Percentiles rank a stretch among this genome's conserved stretches.
Conservation (phyloP, 176 grass and related monocot genomes). For the Oryza meyeriana region DNA sequence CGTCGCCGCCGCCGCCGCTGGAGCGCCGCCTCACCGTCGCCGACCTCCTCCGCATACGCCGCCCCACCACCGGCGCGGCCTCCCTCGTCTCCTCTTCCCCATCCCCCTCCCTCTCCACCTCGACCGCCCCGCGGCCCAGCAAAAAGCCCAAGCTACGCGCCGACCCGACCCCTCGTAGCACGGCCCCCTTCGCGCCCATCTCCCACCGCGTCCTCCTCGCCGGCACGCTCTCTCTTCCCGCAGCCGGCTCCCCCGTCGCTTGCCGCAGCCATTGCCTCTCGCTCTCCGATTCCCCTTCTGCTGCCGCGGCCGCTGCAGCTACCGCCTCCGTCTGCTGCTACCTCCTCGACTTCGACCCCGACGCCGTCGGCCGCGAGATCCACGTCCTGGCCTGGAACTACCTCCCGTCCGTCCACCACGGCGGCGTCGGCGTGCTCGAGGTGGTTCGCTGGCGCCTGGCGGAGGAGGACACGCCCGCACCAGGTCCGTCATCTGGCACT, state of each 20-base stretch:
- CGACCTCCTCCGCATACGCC: constrained; percentile 55
- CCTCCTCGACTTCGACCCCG: constrained; percentile 60
- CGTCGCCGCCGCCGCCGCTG: constrained; percentile 7
- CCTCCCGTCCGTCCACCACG: constrained; percentile 46
- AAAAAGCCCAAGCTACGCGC: constrained; percentile 43
- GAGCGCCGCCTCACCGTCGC: constrained; percentile 42
- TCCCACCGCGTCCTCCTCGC: constrained; percentile 44
- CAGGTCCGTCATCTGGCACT: not conserved
- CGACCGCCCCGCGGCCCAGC: constrained; percentile 23
- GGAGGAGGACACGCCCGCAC: not conserved
- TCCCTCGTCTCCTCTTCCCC: constrained; percentile 28
- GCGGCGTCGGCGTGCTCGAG: constrained; percentile 61
- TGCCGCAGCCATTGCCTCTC: constrained; percentile 68
- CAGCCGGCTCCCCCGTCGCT: not conserved
- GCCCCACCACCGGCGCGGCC: constrained; percentile 51
- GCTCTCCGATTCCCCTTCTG: constrained; percentile 41
- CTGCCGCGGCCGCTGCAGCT: not conserved
- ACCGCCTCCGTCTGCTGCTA: constrained; percentile 62
- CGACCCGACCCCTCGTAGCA: constrained; percentile 12
- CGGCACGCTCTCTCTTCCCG: constrained; percentile 55
- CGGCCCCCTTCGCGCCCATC: constrained; percentile 52
- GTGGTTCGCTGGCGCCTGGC: constrained; percentile 67
- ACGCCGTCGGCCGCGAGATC: constrained; percentile 50
- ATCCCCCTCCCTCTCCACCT: not conserved
- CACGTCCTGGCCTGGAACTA: constrained; percentile 81